These are phyloP conservation scores for Strobilomyces echinocephalus DNA, from an alignment of 768 basidiomycete species.

Conservation along the genomic window DNA sequence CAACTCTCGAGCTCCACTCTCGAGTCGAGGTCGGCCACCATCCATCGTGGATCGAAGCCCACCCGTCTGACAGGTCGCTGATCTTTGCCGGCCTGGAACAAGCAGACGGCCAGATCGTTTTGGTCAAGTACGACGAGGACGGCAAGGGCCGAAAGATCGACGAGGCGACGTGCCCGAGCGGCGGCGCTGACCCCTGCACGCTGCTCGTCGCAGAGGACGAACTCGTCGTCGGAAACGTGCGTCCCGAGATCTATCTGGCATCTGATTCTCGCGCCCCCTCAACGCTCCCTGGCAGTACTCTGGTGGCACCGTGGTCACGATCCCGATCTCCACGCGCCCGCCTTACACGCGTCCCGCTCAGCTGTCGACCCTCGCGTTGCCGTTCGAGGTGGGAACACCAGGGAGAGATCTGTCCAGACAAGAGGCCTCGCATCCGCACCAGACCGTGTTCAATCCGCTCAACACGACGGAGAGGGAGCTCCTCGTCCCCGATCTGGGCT, in stretches of 20 bases:
- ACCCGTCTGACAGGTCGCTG: slow-evolving; percentile 52
- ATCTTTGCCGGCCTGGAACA: slow-evolving; percentile 67
- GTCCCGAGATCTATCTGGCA: slow-evolving; percentile 27
- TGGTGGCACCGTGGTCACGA: slow-evolving; percentile 51
- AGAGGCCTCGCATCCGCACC: slow-evolving; percentile 72
- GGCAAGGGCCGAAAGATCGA: slow-evolving; percentile 44
- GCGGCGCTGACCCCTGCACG: slow-evolving; percentile 62
- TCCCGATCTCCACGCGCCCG: slow-evolving; percentile 49
- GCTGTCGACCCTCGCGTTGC: slow-evolving; percentile 33
- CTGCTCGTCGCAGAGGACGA: slow-evolving; percentile 53
- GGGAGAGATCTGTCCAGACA: slow-evolving; percentile 70
- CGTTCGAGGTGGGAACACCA: slow-evolving; percentile 39
- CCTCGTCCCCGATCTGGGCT: slow-evolving; percentile 71
- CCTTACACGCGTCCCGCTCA: slow-evolving; percentile 40
- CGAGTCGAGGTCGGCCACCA: slow-evolving; percentile 50
- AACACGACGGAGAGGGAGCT: slow-evolving; percentile 50
- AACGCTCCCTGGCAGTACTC: slow-evolving; percentile 53
- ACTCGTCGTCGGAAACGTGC: slow-evolving; percentile 67
- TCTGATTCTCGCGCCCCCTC: background rate
- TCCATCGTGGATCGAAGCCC: slow-evolving; percentile 73
- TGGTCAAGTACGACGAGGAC: slow-evolving; percentile 51
- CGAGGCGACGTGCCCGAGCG: slow-evolving; percentile 40
- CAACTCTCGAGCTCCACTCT: slow-evolving; percentile 45
- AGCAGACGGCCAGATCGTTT: slow-evolving; percentile 57
- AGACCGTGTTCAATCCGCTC: slow-evolving; percentile 44